Evolutionary conservation across 495 filamentous ascomycete genomes (phyloP), one percentile per base, ranked within the genome.

Genomic region (Aspergillus ellipticus): DNA sequence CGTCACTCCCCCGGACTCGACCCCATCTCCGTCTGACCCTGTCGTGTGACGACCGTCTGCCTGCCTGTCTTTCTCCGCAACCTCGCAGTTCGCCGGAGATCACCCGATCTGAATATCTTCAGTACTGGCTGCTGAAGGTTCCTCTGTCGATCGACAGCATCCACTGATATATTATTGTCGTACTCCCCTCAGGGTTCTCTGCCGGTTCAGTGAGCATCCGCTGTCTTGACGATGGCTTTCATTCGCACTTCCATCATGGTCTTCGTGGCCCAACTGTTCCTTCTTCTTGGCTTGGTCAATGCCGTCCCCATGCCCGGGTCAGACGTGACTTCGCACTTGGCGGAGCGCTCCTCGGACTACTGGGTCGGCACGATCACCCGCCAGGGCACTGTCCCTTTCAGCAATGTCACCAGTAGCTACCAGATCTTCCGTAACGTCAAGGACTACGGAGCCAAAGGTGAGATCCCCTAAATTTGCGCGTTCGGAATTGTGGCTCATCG

Each of bases 341-440:
- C 55, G 24, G 46, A 24, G 8, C 19, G 50, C 6, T 50, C 60
- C 1, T 78, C 76, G 16, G 56, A 57, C 54, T 95, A 87, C 73
- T 97, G 93, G 93, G 72, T 95, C 48, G 79, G 80, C 35, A 76
- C 73, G 57, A 88, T 96, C 63, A 66, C 84, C 43, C 87, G 87
- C 16, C 84, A 90, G 58, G 91, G 90, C 29, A 71, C 69, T 0
- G 80, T 85, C 24, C 82, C 85, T 8, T 94, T 86, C 65, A 85
- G 80, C 56, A 68, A 67, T 29, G 68, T 76, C 24, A 62, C 73
- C 17, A 56, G 63, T 16, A 56, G 63, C 46, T 94, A 90, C 68
- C 79, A 90, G 66, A 79, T 96, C 19, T 96, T 84, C 70, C 88
- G 92, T 39, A 95, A 97, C 66, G 91, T 97, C 24, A 86, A 79